Evolutionary conservation across 495 filamentous ascomycete genomes (phyloP), one percentile per base, ranked within the genome.

Genomic region (Penicillium angulare): DNA sequence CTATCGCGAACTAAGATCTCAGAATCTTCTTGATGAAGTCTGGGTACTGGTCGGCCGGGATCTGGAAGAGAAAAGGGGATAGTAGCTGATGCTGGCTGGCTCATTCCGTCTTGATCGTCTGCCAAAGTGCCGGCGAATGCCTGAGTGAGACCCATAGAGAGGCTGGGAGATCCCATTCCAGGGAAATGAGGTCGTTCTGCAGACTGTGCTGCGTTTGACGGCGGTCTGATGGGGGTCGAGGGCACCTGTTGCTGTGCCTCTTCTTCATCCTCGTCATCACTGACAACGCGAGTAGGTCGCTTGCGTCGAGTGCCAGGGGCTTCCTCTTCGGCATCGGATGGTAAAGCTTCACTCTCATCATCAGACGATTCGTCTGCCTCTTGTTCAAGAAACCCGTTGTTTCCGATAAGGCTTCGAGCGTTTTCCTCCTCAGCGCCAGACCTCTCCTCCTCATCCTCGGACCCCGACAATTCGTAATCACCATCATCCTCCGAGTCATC

Each of bases 51-150:
- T 1, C 68, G 68, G 2, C 73, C 72, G 15, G 82, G 81, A 13
- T 82, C 79, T 4, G 84, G 80, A 8, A 84, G 62, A 3, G 69
- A 65, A 35, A 63, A 61, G 0, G 55, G 61, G 29, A 86, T 78
- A 13, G 73, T 72, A 23, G 82, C 47, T 16, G 76, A 74, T 36
- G 75, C 77, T 42, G 47, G 49, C 58, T 54, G 60, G 44, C 57
- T 63, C 24, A 59, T 59, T 5, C 59, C 55, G 13, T 50, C 48
- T 21, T 74, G 57, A 36, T 80, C 82, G 26, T 88, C 81, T 41
- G 85, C 88, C 80, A 97, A 86, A 2, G 92, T 97, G 21, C 88
- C 90, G n/a, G 87, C 86, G 65, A 96, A 97, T 44, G 90, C 89
- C 64, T 97, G 92, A 4, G 90, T 96, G 42, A 96, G 76, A 34